phyloP scores from a whole-genome alignment of 2,329 filamentous ascomycete genomes.

The Fonsecaea multimorphosa region DNA sequence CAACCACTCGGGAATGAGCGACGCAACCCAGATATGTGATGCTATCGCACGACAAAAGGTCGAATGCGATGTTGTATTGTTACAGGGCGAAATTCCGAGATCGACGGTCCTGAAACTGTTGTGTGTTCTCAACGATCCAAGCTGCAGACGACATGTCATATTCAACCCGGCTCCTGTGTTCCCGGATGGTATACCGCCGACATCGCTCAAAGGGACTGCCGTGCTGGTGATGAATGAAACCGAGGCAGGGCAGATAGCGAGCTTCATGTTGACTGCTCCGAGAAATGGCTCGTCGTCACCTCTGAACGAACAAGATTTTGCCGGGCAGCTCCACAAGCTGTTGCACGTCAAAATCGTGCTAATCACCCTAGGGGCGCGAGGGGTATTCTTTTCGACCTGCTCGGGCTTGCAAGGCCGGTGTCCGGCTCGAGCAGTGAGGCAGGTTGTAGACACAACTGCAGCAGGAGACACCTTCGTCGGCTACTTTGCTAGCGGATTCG shows the following conservation, averaged over 20 bases:
- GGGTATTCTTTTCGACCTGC: slow-evolving; percentile 70
- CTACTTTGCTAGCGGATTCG: slow-evolving; percentile 77
- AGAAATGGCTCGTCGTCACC: slow-evolving; percentile 39
- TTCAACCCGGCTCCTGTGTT: slow-evolving; percentile 89
- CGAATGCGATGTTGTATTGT: slow-evolving; percentile 67
- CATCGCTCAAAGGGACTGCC: slow-evolving; percentile 70
- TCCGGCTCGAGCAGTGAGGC: slow-evolving; percentile 68
- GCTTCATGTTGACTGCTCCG: slow-evolving; percentile 40
- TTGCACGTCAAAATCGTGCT: slow-evolving; percentile 76
- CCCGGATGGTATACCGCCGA: slow-evolving; percentile 70
- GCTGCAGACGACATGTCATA: slow-evolving; percentile 65
- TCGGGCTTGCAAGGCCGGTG: slow-evolving; percentile 52
- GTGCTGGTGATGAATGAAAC: slow-evolving; percentile 91
- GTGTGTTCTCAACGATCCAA: slow-evolving; percentile 52
- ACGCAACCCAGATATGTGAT: slow-evolving; percentile 48
- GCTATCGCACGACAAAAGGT: slow-evolving; percentile 43
- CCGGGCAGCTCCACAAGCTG: slow-evolving; percentile 65
- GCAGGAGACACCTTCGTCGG: slow-evolving; percentile 96
- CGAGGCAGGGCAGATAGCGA: slow-evolving; percentile 77
- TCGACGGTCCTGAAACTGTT: slow-evolving; percentile 69
- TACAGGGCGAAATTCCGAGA: slow-evolving; percentile 80
- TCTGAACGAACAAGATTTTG: slow-evolving; percentile 49
- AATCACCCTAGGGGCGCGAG: slow-evolving; percentile 81
- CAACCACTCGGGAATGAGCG: slow-evolving; percentile 59
- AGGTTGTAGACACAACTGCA: slow-evolving; percentile 89